A percentile compares a stretch with the other conserved stretches of the same genome.
Conservation (phyloP, 2,329 filamentous ascomycete species). For the Trichoderma sp. region DNA sequence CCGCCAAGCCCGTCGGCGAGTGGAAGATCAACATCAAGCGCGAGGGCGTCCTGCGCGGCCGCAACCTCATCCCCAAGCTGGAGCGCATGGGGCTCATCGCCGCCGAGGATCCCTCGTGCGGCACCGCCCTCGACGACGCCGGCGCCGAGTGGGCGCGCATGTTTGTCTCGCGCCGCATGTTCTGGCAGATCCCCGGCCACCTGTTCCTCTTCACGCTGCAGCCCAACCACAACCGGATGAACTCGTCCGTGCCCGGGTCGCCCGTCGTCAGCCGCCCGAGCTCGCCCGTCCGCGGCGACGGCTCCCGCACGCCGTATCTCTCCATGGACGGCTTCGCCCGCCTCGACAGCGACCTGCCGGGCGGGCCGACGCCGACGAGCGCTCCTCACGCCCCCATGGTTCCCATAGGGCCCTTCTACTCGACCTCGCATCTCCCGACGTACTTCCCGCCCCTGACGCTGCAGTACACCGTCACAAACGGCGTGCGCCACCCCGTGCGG, state of each 20-base stretch:
- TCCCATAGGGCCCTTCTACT: conserved; percentile 72
- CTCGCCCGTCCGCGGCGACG: conserved; percentile 50
- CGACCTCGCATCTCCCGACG: conserved; percentile 81
- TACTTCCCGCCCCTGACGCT: conserved; percentile 85
- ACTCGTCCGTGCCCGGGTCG: conserved; percentile 51
- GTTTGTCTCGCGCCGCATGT: conserved; percentile 78
- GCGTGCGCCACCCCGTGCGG: conserved; percentile 80
- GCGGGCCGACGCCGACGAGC: conserved; percentile 43
- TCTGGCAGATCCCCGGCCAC: conserved; percentile 89
- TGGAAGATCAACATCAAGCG: conserved; percentile 84
- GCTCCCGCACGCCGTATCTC: conserved; percentile 34
- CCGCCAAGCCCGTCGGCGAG: conserved; percentile 76
- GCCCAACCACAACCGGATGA: conserved; percentile 47
- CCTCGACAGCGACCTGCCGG: conserved; percentile 45
- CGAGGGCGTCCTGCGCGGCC: conserved; percentile 84
- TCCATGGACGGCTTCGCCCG: conserved; percentile 31
- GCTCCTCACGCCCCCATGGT: conserved; percentile 42
- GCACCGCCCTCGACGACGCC: conserved; percentile 62
- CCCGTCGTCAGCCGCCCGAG: conserved; percentile 56
- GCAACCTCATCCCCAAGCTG: conserved; percentile 82
- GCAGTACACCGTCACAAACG: conserved; percentile 77
- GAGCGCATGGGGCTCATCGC: conserved; percentile 89
- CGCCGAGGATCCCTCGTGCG: conserved; percentile 74
- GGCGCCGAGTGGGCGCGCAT: conserved; percentile 73
- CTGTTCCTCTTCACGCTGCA: conserved; percentile 86